phyloP scores from a whole-genome alignment of 2,329 filamentous ascomycete genomes.

The Hypocreales sp. region DNA sequence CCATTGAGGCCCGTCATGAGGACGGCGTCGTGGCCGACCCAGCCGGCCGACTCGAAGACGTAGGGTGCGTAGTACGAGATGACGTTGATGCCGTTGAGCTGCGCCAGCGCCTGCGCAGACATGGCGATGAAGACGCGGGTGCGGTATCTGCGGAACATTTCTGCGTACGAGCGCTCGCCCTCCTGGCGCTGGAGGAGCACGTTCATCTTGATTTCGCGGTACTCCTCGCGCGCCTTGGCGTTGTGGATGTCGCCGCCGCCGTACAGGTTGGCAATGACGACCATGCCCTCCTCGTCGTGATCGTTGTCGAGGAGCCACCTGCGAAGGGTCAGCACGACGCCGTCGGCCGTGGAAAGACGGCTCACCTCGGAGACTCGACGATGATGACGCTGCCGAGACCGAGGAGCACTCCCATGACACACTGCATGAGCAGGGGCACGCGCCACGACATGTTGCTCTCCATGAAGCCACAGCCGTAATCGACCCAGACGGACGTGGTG shows the following conservation, averaged over 20 bases:
- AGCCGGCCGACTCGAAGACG: conserved; percentile 95
- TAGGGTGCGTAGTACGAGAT: conserved; percentile 97
- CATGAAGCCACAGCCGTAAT: conserved; percentile 93
- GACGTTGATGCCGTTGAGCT: conserved; percentile 98
- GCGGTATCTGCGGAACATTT: conserved; percentile 90
- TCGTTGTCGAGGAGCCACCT: conserved; percentile 97
- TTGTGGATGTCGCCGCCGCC: conserved; percentile 93
- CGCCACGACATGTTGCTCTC: conserved; percentile 78
- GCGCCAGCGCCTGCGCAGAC: conserved; percentile 90
- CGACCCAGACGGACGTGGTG: conserved; percentile 93
- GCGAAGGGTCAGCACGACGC: conserved; percentile 13
- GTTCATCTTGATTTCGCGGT: conserved; percentile 97
- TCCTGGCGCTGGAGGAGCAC: conserved; percentile 88
- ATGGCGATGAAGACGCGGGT: conserved; percentile 96
- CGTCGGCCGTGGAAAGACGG: not conserved
- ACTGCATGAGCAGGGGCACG: conserved; percentile 79
- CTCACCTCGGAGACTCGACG: conserved; percentile 84
- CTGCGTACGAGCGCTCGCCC: conserved; percentile 75
- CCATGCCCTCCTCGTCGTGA: conserved; percentile 94
- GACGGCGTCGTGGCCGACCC: conserved; percentile 77
- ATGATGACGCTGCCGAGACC: conserved; percentile 81
- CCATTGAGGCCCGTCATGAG: conserved; percentile 97
- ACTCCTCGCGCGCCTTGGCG: conserved; percentile 82
- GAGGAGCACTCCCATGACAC: conserved; percentile 79
- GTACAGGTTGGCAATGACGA: conserved; percentile 95